Evolutionary conservation across 1,139 yeast species (phyloP).

Genomic region (Nadsonia starkeyi-henricii): DNA sequence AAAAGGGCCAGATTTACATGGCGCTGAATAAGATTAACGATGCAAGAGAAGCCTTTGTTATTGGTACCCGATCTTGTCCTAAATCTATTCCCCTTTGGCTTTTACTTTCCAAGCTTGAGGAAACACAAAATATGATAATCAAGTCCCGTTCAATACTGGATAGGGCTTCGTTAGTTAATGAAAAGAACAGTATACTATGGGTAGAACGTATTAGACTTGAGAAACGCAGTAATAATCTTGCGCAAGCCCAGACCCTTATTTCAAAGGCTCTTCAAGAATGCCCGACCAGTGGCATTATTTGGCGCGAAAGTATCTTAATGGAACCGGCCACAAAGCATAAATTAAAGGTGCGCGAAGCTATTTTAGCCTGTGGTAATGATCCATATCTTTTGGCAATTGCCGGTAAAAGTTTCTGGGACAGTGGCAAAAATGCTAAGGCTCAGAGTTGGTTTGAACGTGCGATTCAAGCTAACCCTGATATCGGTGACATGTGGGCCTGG

Average conservation of each 20-base stretch:
- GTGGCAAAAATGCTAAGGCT: constrained; percentile 53
- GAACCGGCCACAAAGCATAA: constrained; percentile 40
- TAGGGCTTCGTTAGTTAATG: constrained; percentile 43
- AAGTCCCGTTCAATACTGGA: constrained; percentile 67
- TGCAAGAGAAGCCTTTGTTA: constrained; percentile 36
- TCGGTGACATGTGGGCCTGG: constrained; percentile 79
- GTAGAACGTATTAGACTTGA: constrained; percentile 49
- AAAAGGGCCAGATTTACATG: constrained; percentile 40
- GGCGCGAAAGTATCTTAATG: constrained; percentile 46
- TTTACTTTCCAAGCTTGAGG: constrained; percentile 37
- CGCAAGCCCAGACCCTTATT: constrained; percentile 43
- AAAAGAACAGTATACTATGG: constrained; percentile 41
- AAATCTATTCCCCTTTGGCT: constrained; percentile 41
- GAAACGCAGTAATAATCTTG: constrained; percentile 30
- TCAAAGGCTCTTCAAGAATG: constrained; percentile 46
- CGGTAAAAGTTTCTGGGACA: constrained; percentile 57
- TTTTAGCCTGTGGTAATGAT: constrained; percentile 50
- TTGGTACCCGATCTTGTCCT: constrained; percentile 39
- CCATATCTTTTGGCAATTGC: constrained; percentile 45
- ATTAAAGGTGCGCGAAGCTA: constrained; percentile 56
- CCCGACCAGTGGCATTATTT: constrained; percentile 45
- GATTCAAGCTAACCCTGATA: constrained; percentile 34
- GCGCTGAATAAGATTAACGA: constrained; percentile 21
- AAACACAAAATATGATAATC: constrained; percentile 29
- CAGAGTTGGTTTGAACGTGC: constrained; percentile 68